phyloP scores from a whole-genome alignment of 2,329 filamentous ascomycete genomes.

The Aspergillus quadrilineatus region DNA sequence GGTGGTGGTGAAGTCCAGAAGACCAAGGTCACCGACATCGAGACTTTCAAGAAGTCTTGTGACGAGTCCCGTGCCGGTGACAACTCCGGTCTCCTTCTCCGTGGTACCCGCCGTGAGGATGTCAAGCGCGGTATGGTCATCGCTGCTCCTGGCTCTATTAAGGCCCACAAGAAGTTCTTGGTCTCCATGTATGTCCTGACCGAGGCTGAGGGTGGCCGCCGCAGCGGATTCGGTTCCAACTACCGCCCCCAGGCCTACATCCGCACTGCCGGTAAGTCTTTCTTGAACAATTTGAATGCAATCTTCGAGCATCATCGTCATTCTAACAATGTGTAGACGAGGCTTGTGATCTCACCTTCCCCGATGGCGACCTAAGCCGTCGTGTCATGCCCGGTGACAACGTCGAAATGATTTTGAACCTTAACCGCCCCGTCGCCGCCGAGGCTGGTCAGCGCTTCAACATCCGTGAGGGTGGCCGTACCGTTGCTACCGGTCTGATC shows the following conservation, averaged over 20 bases:
- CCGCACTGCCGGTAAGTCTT: slow-evolving; percentile 77
- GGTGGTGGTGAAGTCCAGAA: slow-evolving; percentile 84
- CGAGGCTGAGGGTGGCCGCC: slow-evolving; percentile 97
- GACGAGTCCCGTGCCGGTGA: slow-evolving; percentile 94
- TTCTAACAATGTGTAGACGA: slow-evolving; percentile 49
- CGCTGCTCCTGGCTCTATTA: slow-evolving; percentile 76
- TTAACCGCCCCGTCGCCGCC: slow-evolving; percentile 80
- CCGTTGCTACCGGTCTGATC: slow-evolving; percentile 78
- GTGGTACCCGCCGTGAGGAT: slow-evolving; percentile 94
- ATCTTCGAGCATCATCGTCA: background rate
- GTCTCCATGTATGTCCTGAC: slow-evolving; percentile 94
- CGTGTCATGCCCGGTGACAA: slow-evolving; percentile 99
- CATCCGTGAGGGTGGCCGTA: slow-evolving; percentile 92
- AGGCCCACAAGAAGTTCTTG: slow-evolving; percentile 88
- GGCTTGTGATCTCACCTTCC: slow-evolving; percentile 76
- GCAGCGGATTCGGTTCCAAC: slow-evolving; percentile 93
- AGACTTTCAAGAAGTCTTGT: slow-evolving; percentile 99
- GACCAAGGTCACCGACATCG: slow-evolving; percentile 99
- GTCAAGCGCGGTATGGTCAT: slow-evolving; percentile 93
- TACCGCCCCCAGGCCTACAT: slow-evolving; percentile 97
- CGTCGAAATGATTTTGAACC: slow-evolving; percentile 89
- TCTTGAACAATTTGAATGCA: slow-evolving; percentile 20
- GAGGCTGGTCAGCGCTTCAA: slow-evolving; percentile 96
- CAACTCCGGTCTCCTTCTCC: slow-evolving; percentile 95
- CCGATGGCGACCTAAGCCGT: slow-evolving; percentile 74